These are phyloP conservation scores for Cryptosporidium muris DNA, from an alignment of 169 alveolate species.

Conservation along the genomic window DNA sequence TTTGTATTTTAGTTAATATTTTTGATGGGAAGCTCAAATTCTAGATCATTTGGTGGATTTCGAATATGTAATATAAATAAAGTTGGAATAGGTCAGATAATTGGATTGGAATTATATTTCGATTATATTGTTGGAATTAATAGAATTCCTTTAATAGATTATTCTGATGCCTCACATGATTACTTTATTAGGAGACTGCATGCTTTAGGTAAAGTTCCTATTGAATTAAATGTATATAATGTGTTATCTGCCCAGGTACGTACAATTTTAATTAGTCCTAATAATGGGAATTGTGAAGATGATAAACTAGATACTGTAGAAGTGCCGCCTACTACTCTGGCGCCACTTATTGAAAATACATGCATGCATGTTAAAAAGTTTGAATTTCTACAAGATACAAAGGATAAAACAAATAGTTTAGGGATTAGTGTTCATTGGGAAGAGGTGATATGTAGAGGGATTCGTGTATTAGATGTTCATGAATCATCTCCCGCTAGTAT, in stretches of 20 bases:
- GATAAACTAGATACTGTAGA: conserved; percentile 1
- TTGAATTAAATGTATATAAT: conserved; percentile 34
- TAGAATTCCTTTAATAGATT: conserved; percentile 57
- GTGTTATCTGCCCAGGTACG: conserved; percentile 40
- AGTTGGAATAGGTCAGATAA: conserved; percentile 19
- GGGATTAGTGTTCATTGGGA: conserved; percentile 70
- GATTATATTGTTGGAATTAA: conserved; percentile 66
- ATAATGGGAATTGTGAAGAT: not conserved
- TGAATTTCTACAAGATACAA: conserved; percentile 10
- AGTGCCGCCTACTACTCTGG: too few species aligned
- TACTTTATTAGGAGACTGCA: conserved; percentile 50
- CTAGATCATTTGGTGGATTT: conserved; percentile 62
- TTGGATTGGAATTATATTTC: conserved; percentile 48
- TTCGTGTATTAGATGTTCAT: conserved; percentile 28
- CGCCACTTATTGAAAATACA: too few species aligned
- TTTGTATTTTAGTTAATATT: not conserved
- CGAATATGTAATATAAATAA: conserved; percentile 36
- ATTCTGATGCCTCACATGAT: conserved; percentile 68
- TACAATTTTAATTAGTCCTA: conserved; percentile 34
- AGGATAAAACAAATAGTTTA: conserved; percentile 12
- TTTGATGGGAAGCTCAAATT: conserved; percentile 49
- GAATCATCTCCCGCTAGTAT: conserved; percentile 46
- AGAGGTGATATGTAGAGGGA: conserved; percentile 34
- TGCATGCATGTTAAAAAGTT: not conserved
- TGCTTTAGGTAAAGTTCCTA: conserved; percentile 8